Conservation (phyloP, 305 asterid genomes). For the Fraxinus sp. region DNA sequence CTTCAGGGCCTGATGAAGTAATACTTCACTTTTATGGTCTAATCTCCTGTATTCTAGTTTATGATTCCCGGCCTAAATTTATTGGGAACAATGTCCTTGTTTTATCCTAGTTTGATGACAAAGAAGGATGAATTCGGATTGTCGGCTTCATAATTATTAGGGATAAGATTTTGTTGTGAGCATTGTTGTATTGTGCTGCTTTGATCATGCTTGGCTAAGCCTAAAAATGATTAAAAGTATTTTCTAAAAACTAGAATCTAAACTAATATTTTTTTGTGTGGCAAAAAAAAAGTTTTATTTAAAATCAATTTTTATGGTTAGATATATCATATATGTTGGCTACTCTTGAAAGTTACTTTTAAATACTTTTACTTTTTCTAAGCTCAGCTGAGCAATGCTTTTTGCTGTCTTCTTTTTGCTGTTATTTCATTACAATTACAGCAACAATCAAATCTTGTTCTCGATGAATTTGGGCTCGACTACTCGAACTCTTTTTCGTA, state of each 20-base stretch:
- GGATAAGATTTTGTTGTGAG: neutral
- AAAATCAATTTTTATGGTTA: neutral
- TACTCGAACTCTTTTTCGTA: neutral
- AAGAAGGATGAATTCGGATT: neutral
- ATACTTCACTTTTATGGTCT: neutral
- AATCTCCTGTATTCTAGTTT: neutral
- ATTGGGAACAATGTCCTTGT: neutral
- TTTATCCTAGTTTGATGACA: neutral
- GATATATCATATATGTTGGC: neutral
- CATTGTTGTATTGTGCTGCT: neutral
- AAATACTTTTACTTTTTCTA: neutral
- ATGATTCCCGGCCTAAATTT: neutral
- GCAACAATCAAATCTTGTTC: neutral
- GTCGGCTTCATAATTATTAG: neutral
- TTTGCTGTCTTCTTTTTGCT: neutral
- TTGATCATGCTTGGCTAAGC: neutral
- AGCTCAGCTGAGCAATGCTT: neutral
- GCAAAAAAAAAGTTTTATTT: neutral
- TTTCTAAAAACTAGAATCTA: neutral
- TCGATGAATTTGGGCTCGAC: neutral
- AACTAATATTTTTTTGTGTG: neutral
- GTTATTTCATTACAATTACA: neutral
- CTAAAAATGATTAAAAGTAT: neutral
- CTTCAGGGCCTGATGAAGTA: conserved; percentile 67
- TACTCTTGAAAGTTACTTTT: neutral